Conservation (phyloP, 1,284 basidiomycete genomes). For the Agaricales sp. region DNA sequence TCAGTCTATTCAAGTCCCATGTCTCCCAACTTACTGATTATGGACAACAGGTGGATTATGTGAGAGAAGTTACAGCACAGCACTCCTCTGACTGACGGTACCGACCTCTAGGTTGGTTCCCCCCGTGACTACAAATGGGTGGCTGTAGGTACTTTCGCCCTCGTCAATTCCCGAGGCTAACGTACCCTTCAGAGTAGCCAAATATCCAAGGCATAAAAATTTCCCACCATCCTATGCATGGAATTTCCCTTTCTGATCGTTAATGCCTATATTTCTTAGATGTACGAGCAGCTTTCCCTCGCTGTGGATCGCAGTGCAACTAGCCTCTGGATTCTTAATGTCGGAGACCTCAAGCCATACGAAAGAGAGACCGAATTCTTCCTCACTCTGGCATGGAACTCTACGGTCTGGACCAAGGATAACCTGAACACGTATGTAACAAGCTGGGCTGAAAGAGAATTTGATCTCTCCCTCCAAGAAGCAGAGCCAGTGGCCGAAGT, state of each 20-base stretch:
- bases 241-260: conserved; percentile 10
- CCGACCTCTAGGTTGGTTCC: conserved; percentile 32
- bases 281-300: conserved; percentile 51
- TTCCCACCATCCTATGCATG: not conserved
- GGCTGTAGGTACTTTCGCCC: conserved; percentile 22
- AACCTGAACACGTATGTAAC: conserved; percentile 45
- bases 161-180: too few relatives aligned
- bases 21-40: not conserved
- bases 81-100: not conserved
- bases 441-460: conserved; percentile 56
- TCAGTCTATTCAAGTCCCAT: conserved; percentile 17
- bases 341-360: conserved; percentile 66
- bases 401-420: conserved; percentile 37
- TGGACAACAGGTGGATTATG: conserved; percentile 33
- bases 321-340: conserved; percentile 50
- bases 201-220: conserved; percentile 29
- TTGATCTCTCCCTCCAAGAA: conserved; percentile 32
- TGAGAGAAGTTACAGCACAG: conserved; percentile 12
- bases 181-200: conserved; percentile 29
- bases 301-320: conserved; percentile 47
- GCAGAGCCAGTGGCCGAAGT: conserved; percentile 37
- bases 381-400: conserved; percentile 52
- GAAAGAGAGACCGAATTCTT: conserved; percentile 66
- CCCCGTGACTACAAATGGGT: conserved; percentile 57
- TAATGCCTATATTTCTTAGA: conserved; percentile 21